Conservation (phyloP, 805 yeast genomes). For the Trichomonascus vanleenenianus region DNA sequence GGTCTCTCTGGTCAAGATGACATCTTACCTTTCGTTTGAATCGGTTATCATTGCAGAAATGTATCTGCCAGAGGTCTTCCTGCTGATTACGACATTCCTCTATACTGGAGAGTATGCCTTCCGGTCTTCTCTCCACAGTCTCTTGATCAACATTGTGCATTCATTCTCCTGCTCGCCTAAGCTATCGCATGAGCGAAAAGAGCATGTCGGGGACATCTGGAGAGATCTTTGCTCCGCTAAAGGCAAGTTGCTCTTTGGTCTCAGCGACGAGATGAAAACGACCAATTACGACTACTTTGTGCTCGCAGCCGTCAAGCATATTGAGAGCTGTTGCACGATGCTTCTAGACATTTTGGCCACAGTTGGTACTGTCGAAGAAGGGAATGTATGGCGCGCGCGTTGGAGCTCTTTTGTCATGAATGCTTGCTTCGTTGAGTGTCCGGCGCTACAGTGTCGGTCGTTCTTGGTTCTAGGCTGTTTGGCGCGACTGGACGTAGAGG, state of each 20-base stretch:
- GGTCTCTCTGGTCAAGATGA: conserved; percentile 54
- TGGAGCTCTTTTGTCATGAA: conserved; percentile 18
- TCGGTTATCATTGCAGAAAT: conserved; percentile 27
- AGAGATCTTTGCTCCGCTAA: conserved; percentile 17
- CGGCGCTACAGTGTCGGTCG: conserved; percentile 32
- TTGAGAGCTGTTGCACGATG: conserved; percentile 17
- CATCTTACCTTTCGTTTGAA: conserved; percentile 64
- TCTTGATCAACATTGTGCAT: conserved; percentile 61
- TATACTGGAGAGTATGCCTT: conserved; percentile 47
- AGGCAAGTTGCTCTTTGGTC: conserved; percentile 20
- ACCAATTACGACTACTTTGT: conserved; percentile 14
- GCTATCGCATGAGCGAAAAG: conserved; percentile 35
- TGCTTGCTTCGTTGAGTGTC: conserved; percentile 39
- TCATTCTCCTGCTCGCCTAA: conserved; percentile 53
- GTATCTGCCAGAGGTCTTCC: conserved; percentile 59
- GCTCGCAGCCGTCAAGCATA: conserved; percentile 15
- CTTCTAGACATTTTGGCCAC: conserved; percentile 17
- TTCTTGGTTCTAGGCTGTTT: conserved; percentile 63
- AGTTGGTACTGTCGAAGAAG: conserved; percentile 17
- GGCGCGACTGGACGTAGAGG: conserved; percentile 55
- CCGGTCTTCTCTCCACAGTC: conserved; percentile 51
- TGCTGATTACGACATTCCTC: conserved; percentile 52
- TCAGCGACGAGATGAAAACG: conserved; percentile 16
- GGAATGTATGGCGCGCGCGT: conserved; percentile 20
- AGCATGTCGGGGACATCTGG: conserved; percentile 38